Evolutionary conservation across 192 early-diverging fungal species (phyloP), one percentile per base, ranked within the genome.

Genomic region (Dissophora globulifera): DNA sequence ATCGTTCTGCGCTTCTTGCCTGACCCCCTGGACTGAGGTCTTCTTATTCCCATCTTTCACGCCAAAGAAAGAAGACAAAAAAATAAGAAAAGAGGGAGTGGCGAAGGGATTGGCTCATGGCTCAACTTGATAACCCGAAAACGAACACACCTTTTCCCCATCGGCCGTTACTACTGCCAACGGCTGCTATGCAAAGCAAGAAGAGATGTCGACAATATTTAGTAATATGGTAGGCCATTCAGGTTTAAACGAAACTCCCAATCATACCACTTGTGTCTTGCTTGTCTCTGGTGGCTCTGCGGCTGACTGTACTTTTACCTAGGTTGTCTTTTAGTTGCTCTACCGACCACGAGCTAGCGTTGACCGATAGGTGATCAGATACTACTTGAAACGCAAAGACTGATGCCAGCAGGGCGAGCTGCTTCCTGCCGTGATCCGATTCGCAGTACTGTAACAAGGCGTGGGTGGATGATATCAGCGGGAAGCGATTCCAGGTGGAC

Each of bases 381-480:
- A 55, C 53, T 22, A 55, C 53, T 31, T 55, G 17, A 32, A 55
- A 40, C 19, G 53, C 32, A n/a, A 31, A 55, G 35, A 55, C 27
- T n/a, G 53, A 38, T 11, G 15, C 6, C 1, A 55, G 35, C 15
- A 55, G 31, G n/a, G 27, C 32, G 33, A 55, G 53, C 53, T 55
- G 53, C 53, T 55, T n/a, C 35, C 32, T 32, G 30, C 53, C 53
- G 32, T 31, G 31, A 4, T 55, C 53, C 32, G 31, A 55, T 12
- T 55, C 53, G 32, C 53, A 55, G 19, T 55, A 55, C 16, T 40
- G 53, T 31, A 55, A 41, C 51, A 55, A 55, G 31, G 32, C 10
- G 30, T 31, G 53, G 29, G 32, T 10, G n/a, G 53, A 55, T 31
- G 53, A 32, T 40, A 19, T 27, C 31, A 55, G 22, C 53, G 53